These are phyloP conservation scores for Malus hybrid DNA, from an alignment of 331 rosid species.

Conservation along the genomic window DNA sequence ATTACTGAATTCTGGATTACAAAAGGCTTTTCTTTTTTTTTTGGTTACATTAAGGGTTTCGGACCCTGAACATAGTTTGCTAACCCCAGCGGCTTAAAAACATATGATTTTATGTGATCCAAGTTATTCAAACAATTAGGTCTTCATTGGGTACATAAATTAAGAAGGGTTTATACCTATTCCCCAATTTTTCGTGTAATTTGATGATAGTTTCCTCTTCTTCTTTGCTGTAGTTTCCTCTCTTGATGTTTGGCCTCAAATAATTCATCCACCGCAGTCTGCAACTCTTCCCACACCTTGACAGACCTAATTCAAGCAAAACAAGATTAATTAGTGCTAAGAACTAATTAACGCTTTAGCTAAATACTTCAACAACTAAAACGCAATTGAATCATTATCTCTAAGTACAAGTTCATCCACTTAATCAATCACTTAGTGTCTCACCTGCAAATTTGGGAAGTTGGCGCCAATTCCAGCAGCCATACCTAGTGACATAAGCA, in stretches of 20 bases:
- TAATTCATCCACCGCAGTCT: constrained; percentile 68
- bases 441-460: constrained; percentile 77
- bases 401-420: background rate
- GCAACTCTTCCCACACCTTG: constrained; percentile 69
- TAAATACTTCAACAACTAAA: background rate
- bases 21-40: background rate
- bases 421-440: background rate
- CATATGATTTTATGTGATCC: background rate
- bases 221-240: constrained; percentile 46
- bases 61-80: background rate
- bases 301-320: constrained; percentile 26
- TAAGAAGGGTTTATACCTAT: constrained; percentile 25
- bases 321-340: background rate
- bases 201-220: constrained; percentile 52
- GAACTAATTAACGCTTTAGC: background rate
- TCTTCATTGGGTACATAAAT: background rate
- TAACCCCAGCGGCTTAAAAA: background rate
- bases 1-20: background rate
- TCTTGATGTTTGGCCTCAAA: constrained; percentile 51
- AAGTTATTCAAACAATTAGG: background rate
- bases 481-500: constrained; percentile 69
- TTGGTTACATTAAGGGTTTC: background rate
- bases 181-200: constrained; percentile 41
- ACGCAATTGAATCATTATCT: background rate
- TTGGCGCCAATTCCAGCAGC: constrained; percentile 92